Evolutionary conservation across 768 basidiomycete genomes (phyloP), one percentile per base, ranked within the genome.

Genomic region (Butyriboletus loyo): DNA sequence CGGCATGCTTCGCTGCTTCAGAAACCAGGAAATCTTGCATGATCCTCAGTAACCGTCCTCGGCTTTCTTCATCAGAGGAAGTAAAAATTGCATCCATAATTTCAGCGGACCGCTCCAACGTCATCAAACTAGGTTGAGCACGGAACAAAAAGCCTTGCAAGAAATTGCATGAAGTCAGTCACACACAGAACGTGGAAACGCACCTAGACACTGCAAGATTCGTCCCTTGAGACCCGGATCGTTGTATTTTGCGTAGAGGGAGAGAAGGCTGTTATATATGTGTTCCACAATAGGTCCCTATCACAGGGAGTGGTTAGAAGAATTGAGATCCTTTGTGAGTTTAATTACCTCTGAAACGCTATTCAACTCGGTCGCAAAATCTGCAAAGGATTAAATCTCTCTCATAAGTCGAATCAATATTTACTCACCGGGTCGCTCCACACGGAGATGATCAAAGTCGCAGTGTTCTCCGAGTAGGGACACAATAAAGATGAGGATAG

Each of bases 61-160:
- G 84, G 10, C 78, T 79, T 30, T 92, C 89, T 55, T 86, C 80
- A 43, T 92, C 86, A 0, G 78, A 62, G 0, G 90, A 87, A 0
- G 77, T 69, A 64, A 99, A 97, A 36, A 96, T 89, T 3, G 78
- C 79, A 65, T 97, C 92, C 92, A 98, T 96, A 62, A 98, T 86
- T 21, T 69, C 73, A 0, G 89, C 81, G 1, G 94, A 94, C 13
- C 78, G 73, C 5, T 88, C 85, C 58, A 86, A 72, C 0, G 89
- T 90, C 86, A 99, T 94, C 52, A 98, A 72, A 1, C 87, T 87
- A 3, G 97, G 96, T 60, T 95, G 89, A 5, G 93, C 86, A 24
- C 92, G 86, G 74, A 93, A 98, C 6, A 99, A 72, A 69, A 90
- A 97, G 11, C 96, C 93, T 92, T 40, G 41, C 11, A 31, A 27